Conservation (phyloP, 305 asterid genomes). For the Fraxinus nigra region DNA sequence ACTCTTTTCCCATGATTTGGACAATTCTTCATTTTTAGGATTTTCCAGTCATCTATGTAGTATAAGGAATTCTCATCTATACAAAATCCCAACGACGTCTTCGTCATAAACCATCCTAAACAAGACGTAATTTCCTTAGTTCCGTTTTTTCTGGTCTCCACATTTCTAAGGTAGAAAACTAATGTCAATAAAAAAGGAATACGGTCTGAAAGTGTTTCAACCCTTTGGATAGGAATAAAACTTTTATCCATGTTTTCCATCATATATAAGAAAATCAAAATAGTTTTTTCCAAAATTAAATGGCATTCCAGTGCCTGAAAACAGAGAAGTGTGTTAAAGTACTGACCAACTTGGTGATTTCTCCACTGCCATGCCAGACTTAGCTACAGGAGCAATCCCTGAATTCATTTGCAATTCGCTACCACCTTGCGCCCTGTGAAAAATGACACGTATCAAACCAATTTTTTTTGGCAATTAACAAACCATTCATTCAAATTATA, state of each 20-base stretch:
- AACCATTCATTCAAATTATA: neutral
- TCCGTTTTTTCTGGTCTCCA: neutral
- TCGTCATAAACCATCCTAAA: neutral
- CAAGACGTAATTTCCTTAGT: neutral
- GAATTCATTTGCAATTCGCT: slow-evolving; percentile 32
- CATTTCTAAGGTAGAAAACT: neutral
- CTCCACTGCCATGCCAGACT: slow-evolving; percentile 35
- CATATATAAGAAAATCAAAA: no score
- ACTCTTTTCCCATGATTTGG: neutral
- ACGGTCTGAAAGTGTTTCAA: neutral
- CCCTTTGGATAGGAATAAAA: no score
- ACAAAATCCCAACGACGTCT: neutral
- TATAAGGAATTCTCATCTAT: neutral
- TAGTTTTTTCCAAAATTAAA: neutral
- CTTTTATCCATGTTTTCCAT: no score
- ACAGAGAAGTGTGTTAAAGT: neutral
- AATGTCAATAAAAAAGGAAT: neutral
- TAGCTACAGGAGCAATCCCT: slow-evolving; percentile 25
- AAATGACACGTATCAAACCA: neutral
- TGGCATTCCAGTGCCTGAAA: neutral
- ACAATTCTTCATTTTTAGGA: neutral
- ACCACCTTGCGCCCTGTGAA: neutral
- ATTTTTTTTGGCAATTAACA: neutral
- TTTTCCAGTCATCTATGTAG: neutral
- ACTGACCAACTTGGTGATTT: slow-evolving; percentile 38